Conservation (phyloP, 106 monocot genomes). For the Narthecium ossifragum region DNA sequence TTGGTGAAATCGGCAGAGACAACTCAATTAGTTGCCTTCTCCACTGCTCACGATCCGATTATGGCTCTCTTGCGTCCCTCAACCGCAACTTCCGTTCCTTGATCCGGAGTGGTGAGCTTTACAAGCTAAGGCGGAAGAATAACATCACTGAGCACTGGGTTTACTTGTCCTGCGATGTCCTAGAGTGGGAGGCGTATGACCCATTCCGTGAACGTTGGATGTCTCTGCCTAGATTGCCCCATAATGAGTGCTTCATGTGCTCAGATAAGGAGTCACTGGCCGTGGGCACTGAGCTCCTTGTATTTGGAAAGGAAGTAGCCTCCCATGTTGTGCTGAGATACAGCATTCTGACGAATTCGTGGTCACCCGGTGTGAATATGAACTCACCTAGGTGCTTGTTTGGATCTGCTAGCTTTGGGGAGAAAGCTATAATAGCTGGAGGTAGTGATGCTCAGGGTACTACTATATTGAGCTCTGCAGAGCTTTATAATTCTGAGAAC, state of each 20-base stretch:
- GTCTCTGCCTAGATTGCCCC: conserved; percentile 57
- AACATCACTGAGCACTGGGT: conserved; percentile 71
- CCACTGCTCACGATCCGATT: conserved; percentile 56
- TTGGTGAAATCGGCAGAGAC: conserved; percentile 64
- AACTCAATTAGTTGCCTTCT: conserved; percentile 70
- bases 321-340: conserved; percentile 53
- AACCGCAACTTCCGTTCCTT: conserved; percentile 54
- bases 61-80: conserved; percentile 51
- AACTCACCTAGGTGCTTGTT: conserved; percentile 72
- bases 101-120: conserved; percentile 56
- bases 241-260: conserved; percentile 71
- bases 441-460: conserved; percentile 41
- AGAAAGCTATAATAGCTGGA: conserved; percentile 68
- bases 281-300: conserved; percentile 76
- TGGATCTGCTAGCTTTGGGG: conserved; percentile 75
- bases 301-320: conserved; percentile 60
- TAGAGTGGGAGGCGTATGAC: conserved; percentile 73
- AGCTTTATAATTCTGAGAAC: conserved; percentile 73
- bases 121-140: conserved; percentile 35
- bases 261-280: conserved; percentile 85
- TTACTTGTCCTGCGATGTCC: conserved; percentile 61
- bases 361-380: conserved; percentile 62
- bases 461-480: conserved; percentile 44
- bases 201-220: conserved; percentile 51
- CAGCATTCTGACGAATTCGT: conserved; percentile 62